A percentile compares a stretch with the other conserved stretches of the same genome.
These are phyloP conservation scores for Centella asiatica DNA, from an alignment of 129 eudicot species.

Conservation along the genomic window DNA sequence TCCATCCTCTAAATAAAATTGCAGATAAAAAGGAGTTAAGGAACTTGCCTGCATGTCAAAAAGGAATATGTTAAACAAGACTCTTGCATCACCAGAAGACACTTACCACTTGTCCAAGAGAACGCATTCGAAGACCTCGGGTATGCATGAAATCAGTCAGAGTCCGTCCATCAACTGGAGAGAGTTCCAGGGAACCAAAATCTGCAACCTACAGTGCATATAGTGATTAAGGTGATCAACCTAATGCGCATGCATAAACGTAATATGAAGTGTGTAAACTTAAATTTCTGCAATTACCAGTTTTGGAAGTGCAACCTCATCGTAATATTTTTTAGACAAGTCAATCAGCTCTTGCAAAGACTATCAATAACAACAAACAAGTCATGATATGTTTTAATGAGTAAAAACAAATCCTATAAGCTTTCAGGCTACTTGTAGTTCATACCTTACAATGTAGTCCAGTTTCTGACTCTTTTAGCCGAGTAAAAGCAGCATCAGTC, in stretches of 20 bases:
- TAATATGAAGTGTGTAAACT: constrained; percentile 2
- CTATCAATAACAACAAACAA: constrained; percentile 34
- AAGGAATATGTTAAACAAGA: background rate
- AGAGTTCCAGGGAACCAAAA: constrained; percentile 98
- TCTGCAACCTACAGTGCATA: constrained; percentile 71
- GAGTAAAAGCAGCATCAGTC: constrained; percentile 76
- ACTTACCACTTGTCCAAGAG: constrained; percentile 96
- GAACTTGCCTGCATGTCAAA: background rate
- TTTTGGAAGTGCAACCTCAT: constrained; percentile 94
- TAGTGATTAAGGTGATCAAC: constrained; percentile 10
- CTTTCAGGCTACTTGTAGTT: background rate
- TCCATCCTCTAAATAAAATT: background rate
- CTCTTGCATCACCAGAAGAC: constrained; percentile 9
- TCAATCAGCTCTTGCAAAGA: constrained; percentile 77
- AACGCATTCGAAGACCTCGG: constrained; percentile 96
- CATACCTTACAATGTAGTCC: constrained; percentile 91
- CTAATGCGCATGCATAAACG: constrained; percentile 9
- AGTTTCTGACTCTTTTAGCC: constrained; percentile 89
- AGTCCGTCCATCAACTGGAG: constrained; percentile 99
- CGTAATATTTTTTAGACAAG: constrained; percentile 75
- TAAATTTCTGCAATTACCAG: constrained; percentile 44
- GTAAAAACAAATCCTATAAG: constrained; percentile 4
- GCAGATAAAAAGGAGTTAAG: background rate
- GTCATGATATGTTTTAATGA: constrained; percentile 13
- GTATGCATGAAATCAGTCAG: constrained; percentile 99